Evolutionary conservation across 2,329 filamentous ascomycete genomes (phyloP).

Genomic region (Colletotrichum phormii): DNA sequence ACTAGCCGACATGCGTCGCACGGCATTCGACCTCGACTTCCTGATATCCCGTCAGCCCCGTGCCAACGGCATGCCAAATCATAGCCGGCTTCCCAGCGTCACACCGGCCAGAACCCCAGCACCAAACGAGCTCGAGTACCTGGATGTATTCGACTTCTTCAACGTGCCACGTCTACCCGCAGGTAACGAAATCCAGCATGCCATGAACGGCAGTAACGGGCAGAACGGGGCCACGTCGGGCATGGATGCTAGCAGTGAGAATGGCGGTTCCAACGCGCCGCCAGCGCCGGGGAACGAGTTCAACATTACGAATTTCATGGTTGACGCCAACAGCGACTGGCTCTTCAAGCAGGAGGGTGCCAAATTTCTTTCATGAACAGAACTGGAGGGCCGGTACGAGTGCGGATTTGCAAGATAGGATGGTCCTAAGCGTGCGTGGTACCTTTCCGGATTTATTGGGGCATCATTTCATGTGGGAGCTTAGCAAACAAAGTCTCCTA

Average conservation of each 20-base stretch:
- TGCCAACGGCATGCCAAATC: constrained; percentile 44
- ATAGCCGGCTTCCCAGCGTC: constrained; percentile 61
- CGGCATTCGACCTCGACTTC: constrained; percentile 90
- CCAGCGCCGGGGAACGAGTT: constrained; percentile 67
- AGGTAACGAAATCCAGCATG: constrained; percentile 48
- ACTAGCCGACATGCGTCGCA: constrained; percentile 89
- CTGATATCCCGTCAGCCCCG: constrained; percentile 85
- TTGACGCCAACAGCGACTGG: constrained; percentile 80
- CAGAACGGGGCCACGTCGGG: constrained; percentile 34
- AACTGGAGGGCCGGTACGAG: not conserved
- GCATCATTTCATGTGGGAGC: not conserved
- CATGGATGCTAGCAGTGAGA: constrained; percentile 38
- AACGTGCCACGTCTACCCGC: constrained; percentile 82
- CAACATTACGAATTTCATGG: constrained; percentile 83
- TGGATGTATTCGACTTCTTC: constrained; percentile 96
- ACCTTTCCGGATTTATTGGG: not conserved
- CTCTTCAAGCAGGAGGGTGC: constrained; percentile 68
- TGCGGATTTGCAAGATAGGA: not conserved
- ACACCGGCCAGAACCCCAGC: constrained; percentile 77
- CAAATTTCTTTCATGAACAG: constrained; percentile 39
- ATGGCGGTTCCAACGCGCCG: constrained; percentile 43
- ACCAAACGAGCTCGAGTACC: constrained; percentile 86
- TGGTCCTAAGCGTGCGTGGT: constrained; percentile 6
- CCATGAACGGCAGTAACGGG: constrained; percentile 38
- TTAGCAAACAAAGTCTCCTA: not conserved